Conservation (phyloP, 176 grass and related monocot species). For the Lolium multiflorum region DNA sequence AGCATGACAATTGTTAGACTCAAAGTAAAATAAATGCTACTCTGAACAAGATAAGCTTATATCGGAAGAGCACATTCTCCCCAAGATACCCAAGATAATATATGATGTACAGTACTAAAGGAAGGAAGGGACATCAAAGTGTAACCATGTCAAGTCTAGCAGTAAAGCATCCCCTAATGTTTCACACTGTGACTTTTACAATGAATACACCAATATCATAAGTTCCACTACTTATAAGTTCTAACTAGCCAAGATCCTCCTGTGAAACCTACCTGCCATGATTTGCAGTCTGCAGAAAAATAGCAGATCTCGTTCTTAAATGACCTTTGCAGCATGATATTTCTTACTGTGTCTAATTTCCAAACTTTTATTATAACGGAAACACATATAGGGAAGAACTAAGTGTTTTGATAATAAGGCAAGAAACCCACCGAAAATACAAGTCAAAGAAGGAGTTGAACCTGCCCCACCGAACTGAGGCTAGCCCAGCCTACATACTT, state of each 20-base stretch:
- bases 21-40: conserved; percentile 6
- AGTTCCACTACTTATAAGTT: not conserved
- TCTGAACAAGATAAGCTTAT: conserved; percentile 2
- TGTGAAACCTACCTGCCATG: not conserved
- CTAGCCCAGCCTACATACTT: not conserved
- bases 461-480: not conserved
- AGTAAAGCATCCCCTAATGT: conserved; percentile 6
- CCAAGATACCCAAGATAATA: not conserved
- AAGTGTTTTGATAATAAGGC: not conserved
- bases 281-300: conserved; percentile 11
- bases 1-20: conserved; percentile 29
- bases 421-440: not conserved
- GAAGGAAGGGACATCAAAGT: not conserved
- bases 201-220: not conserved
- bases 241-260: not conserved
- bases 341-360: not conserved
- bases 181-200: not conserved
- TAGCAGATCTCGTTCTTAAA: not conserved
- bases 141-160: not conserved
- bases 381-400: not conserved
- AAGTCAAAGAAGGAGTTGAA: not conserved
- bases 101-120: not conserved
- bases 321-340: not conserved
- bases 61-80: not conserved
- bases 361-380: not conserved